A percentile compares a stretch with the other conserved stretches of the same genome.
Evolutionary conservation across 2,329 filamentous ascomycete genomes (phyloP).

Genomic region (Helotiales sp.): DNA sequence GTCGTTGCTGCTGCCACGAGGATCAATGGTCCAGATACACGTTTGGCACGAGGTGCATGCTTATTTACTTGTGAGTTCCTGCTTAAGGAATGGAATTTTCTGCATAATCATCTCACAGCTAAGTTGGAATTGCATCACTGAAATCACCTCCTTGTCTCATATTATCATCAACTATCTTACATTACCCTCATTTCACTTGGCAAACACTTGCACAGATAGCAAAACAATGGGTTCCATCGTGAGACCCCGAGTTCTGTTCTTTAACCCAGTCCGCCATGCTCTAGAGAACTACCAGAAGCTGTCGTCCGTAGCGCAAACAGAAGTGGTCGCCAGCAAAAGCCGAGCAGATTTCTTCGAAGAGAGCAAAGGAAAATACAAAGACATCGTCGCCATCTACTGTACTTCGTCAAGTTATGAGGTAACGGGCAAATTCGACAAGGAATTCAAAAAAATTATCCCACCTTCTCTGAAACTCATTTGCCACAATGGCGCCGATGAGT

Average conservation of each 20-base stretch:
- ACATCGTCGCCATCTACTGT: constrained; percentile 22
- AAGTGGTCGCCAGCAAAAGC: constrained; percentile 20
- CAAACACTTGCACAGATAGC: background rate
- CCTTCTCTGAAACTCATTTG: constrained; percentile 45
- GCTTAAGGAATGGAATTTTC: background rate
- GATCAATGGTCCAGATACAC: too few relatives aligned
- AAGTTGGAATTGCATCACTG: too few relatives aligned
- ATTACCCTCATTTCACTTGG: too few relatives aligned
- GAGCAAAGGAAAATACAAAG: constrained; percentile 15
- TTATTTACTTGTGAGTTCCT: background rate
- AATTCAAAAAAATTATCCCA: constrained; percentile 63
- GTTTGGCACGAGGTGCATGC: too few relatives aligned
- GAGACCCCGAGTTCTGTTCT: constrained; percentile 23
- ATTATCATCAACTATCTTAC: too few relatives aligned
- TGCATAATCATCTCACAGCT: too few relatives aligned
- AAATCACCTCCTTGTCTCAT: too few relatives aligned
- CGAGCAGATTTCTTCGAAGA: constrained; percentile 22
- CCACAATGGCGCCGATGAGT: constrained; percentile 42
- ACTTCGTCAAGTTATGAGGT: constrained; percentile 20
- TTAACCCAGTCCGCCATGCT: constrained; percentile 25
- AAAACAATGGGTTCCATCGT: background rate
- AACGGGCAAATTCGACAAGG: constrained; percentile 59
- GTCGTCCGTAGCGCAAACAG: constrained; percentile 9
- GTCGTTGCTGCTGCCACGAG: too few relatives aligned
- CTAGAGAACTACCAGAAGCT: constrained; percentile 4